These are phyloP conservation scores for Datisca glomerata DNA, from an alignment of 306 rosid species.

Conservation along the genomic window DNA sequence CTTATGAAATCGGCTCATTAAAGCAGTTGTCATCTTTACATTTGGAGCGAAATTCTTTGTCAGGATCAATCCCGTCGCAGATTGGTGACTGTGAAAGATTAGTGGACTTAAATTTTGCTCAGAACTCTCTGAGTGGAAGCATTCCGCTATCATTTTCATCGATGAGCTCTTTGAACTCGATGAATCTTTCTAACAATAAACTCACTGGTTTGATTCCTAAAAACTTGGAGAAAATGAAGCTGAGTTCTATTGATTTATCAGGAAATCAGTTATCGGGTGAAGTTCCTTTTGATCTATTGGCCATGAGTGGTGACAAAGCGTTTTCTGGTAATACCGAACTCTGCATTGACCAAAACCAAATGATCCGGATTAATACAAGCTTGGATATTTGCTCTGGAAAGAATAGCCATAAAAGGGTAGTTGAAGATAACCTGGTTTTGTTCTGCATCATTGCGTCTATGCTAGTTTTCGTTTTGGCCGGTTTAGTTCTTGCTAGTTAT, in stretches of 20 bases:
- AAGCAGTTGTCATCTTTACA: constrained; percentile 69
- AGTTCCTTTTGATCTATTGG: constrained; percentile 52
- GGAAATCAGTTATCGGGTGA: constrained; percentile 55
- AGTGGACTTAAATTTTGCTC: constrained; percentile 74
- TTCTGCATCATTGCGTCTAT: constrained; percentile 33
- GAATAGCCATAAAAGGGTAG: constrained; percentile 18
- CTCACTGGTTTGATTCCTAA: constrained; percentile 64
- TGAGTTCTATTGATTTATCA: constrained; percentile 79
- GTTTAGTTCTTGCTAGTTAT: constrained; percentile 33
- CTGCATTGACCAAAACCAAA: constrained; percentile 45
- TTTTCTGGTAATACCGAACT: constrained; percentile 58
- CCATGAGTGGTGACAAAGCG: constrained; percentile 62
- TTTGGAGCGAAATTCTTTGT: constrained; percentile 53
- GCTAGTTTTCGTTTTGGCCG: constrained; percentile 33
- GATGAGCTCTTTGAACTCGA: constrained; percentile 67
- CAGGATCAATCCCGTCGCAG: constrained; percentile 59
- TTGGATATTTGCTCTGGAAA: constrained; percentile 32
- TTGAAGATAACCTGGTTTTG: constrained; percentile 32
- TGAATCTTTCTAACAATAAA: constrained; percentile 60
- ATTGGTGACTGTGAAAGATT: constrained; percentile 54
- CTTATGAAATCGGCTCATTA: constrained; percentile 53
- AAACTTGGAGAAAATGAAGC: constrained; percentile 45
- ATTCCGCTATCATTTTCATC: constrained; percentile 58
- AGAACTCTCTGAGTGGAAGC: constrained; percentile 50
- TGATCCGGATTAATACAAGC: constrained; percentile 22